Base-by-base conservation (phyloP, 2,329 filamentous ascomycete genomes). In the Chalaropsis ovoidea region DNA sequence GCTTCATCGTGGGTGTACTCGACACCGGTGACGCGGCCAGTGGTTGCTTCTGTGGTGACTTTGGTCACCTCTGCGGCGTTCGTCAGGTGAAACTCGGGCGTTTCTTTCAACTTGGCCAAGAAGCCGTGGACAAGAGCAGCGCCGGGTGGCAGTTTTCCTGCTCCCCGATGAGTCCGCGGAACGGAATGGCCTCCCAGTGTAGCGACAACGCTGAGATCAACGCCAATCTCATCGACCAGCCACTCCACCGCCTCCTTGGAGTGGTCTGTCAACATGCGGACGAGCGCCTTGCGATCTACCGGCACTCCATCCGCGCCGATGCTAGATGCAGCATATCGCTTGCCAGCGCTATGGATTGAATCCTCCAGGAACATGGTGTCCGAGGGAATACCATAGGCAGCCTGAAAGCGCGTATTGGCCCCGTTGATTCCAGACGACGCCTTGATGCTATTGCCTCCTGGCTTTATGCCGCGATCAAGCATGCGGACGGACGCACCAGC, bases 351-450 rank as follows among this genome's bases (percentile, higher is more conserved):
- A 24, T 73, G 76, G 7, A 84, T 70, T 0, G 84, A 86, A 72
- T 86, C 84, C 31, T 76, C 72, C 69, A 78, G 80, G 70, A 85
- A 86, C 0, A 73, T 69, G 4, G 47, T 27, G 22, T 65, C 66
- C 0, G 74, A 71, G 54, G 72, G 69, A 54, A 75, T 70, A n/a
- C 74, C 70, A 49, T 70, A 64, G 2, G 70, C 73, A 11, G 73
- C 72, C 71, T 87, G 85, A 68, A 81, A 86, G 2, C 75, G 76
- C 0, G 84, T 86, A 0, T 78, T 78, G 0, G 82, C 82, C 6
- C 82, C 84, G 69, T 86, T 86, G 72, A 87, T 87, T 0, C 84
- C 84, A 0, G 83, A 86, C 0, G 84, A 86, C 0, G 84, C 84
- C 73, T 87, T 87, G 73, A 87, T 85, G 70, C 79, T 83, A 70